Percentiles rank a stretch among this genome's conserved stretches.
phyloP scores from a whole-genome alignment of 1,139 yeast species.

The Meyerozyma carpophila region DNA sequence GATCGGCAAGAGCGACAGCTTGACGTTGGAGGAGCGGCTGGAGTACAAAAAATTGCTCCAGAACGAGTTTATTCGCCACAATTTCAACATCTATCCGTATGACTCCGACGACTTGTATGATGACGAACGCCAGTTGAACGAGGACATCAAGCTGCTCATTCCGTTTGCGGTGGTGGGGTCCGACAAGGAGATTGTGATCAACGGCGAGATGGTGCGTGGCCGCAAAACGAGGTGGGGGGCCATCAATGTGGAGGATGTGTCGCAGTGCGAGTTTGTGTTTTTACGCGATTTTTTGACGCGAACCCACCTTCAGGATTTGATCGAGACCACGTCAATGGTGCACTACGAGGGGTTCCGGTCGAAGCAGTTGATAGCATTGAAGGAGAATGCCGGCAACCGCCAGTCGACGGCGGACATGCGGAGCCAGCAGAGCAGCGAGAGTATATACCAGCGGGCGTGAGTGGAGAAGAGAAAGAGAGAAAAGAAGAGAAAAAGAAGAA shows the following conservation, averaged over 20 bases:
- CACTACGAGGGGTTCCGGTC: slow-evolving; percentile 94
- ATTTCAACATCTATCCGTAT: slow-evolving; percentile 81
- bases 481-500: neutral
- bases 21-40: slow-evolving; percentile 80
- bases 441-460: slow-evolving; percentile 1
- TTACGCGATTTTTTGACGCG: slow-evolving; percentile 90
- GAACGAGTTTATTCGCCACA: slow-evolving; percentile 68
- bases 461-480: neutral
- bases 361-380: slow-evolving; percentile 88
- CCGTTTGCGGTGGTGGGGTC: slow-evolving; percentile 97
- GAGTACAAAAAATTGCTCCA: slow-evolving; percentile 72
- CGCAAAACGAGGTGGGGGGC: slow-evolving; percentile 93
- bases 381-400: slow-evolving; percentile 69
- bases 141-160: slow-evolving; percentile 69
- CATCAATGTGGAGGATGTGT: slow-evolving; percentile 86
- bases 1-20: slow-evolving; percentile 87
- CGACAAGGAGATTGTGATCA: slow-evolving; percentile 66
- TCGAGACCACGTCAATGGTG: slow-evolving; percentile 81
- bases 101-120: slow-evolving; percentile 71
- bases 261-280: slow-evolving; percentile 92
- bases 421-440: slow-evolving; percentile 1
- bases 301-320: slow-evolving; percentile 92
- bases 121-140: slow-evolving; percentile 75
- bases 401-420: slow-evolving; percentile 11
- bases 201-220: slow-evolving; percentile 81